Base-by-base conservation (phyloP, 352 stramenopile genomes). In the Phytophthora sp. region DNA sequence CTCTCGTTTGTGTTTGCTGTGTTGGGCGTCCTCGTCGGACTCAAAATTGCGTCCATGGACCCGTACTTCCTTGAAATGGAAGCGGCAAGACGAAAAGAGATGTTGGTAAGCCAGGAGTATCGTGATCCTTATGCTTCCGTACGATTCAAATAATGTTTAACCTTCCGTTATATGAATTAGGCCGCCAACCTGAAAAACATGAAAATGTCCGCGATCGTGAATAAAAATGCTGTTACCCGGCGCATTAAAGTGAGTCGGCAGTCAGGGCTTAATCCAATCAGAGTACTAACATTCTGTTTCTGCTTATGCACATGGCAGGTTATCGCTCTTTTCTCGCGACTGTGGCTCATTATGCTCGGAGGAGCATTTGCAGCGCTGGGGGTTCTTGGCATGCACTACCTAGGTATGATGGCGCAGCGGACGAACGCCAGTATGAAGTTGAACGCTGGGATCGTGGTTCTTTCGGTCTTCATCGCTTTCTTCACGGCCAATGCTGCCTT, bases 311-410 rank as follows among this genome's bases (percentile, higher is more conserved):
- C 29, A 33, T 41, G 26, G 12, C 21, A 89, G 76, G 77, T 82
- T 53, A 80, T 83, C 16, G 80, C 79, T 16, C 66, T 90, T 3
- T 88, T 90, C 33, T 88, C 76, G 8, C 69, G 79, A 1, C 68
- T 87, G 11, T 81, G 71, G 74, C 69, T 74, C 11, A 90, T 89
- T 52, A 63, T 82, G 33, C 47, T 84, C 13, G 82, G 78, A 26
- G 80, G 77, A 12, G 54, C 82, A 13, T 83, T 84, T 21, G 79
- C 82, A 2, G 80, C 78, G 0, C 56, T 89, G 4, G 82, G 82
- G 2, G 80, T 90, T 16, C 68, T 90, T 1, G 76, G 79, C 0
- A 91, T 91, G 82, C 82, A 89, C 58, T 91, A 87, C 68, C 30
- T 89, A 1, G 82, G 80, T 9, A 91, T 91, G 82, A 55, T 84